Percentiles rank a stretch among this genome's conserved stretches.
Conservation (phyloP, 441 rosid species). For the Jatropha podagrica region DNA sequence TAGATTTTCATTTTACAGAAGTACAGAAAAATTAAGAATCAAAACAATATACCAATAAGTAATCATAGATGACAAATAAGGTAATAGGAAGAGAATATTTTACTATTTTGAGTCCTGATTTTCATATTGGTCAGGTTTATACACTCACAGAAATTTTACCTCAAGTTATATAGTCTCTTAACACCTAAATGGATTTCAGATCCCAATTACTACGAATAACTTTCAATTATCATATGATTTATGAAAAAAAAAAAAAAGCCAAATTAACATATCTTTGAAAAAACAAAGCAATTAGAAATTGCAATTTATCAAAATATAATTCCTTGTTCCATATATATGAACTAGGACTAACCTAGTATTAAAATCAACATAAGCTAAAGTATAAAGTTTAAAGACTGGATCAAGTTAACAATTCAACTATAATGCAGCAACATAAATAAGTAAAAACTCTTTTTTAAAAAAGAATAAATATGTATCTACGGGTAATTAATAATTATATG, state of each 20-base stretch:
- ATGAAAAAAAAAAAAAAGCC: not conserved
- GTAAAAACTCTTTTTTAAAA: not conserved
- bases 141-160: not conserved
- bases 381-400: not conserved
- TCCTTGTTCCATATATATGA: not conserved
- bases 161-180: not conserved
- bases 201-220: not conserved
- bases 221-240: not conserved
- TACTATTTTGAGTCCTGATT: not conserved
- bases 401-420: not conserved
- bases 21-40: not conserved
- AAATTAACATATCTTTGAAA: not conserved
- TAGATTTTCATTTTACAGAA: not conserved
- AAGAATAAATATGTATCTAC: not conserved
- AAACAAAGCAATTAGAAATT: not conserved
- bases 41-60: not conserved
- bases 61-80: not conserved
- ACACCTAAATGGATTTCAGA: not conserved
- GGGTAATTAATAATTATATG: too few relatives aligned
- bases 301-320: not conserved
- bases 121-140: not conserved
- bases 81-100: not conserved
- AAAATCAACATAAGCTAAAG: not conserved
- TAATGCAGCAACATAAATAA: not conserved
- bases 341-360: too few relatives aligned